Evolutionary conservation across 306 rosid species (phyloP), one percentile per base, ranked within the genome.

Genomic region (Hylodesmum podocarpum): DNA sequence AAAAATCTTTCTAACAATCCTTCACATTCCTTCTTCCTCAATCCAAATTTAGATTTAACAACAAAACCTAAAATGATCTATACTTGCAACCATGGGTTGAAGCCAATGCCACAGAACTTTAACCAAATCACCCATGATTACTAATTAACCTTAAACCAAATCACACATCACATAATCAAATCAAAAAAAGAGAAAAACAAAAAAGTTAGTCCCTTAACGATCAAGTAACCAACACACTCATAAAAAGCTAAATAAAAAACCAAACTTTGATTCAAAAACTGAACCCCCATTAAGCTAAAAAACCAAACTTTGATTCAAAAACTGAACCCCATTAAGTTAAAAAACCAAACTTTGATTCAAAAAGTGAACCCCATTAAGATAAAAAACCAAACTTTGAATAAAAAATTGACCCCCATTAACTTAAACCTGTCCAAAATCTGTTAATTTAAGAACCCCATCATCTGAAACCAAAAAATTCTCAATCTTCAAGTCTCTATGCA

Each of bases 371-470:
- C 12, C n/a, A n/a, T n/a, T n/a, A 29, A 15, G 2, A 2, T 5
- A 18, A 33, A 31, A 64, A 0, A 8, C 34, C 59, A 47, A 13
- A 34, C 12, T 25, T 55, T 2, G 12, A 16, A 49, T 25, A 47
- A 70, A 64, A 66, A 36, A 57, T 40, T 62, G 22, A 27, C 7
- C 2, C 3, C 12, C n/a, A n/a, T n/a, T n/a, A n/a, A n/a, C n/a
- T 2, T 15, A 72, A 73, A 94, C 98, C 98, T 92, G 98, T 46
- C 98, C 97, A 72, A 94, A 90, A 90, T 94, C 96, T 0, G 97
- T 95, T 29, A 94, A 53, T 65, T 94, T 94, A 75, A 94, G 95
- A 25, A 89, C 83, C 44, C 98, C 98, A 75, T 92, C 87, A 36
- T 90, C 93, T 0, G 93, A 86, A 72, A 94, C 72, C 84, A 94